Evolutionary conservation across 306 rosid species (phyloP), one percentile per base, ranked within the genome.

Genomic region (Acacia confusa): DNA sequence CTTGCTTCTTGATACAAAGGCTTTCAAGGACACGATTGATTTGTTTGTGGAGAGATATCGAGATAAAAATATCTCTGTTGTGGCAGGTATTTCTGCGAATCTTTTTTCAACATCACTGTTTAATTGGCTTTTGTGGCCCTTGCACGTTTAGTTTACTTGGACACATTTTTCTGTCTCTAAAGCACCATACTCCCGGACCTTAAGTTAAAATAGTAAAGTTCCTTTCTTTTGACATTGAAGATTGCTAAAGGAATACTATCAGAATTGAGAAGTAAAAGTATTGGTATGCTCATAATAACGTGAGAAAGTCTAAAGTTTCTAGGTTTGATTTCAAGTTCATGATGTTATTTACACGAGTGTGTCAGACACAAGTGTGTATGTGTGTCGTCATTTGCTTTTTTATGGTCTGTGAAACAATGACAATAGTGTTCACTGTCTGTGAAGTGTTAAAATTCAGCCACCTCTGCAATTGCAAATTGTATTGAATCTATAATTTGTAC

Each of bases 1-100:
- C 34, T 85, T 96, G 89, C 98, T 96, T 79, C 91, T 96, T 70
- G 98, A 96, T 84, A 84, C 88, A 1, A 88, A 85, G 90, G 99
- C 99, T 78, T 96, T 96, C 83, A 93, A 80, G 71, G 99, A 96
- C 71, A 89, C 99, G 16, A 91, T 96, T 79, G 99, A 93, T 80
- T 80, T 96, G 92, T 92, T 96, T 76, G 98, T 93, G 70, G 98
- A 96, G 91, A 91, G 99, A 85, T 96, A 96, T 89, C 87, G 83
- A 40, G 99, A 87, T 85, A 86, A 91, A 77, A 81, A 86, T 24
- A 89, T 96, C 76, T 87, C 98, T 75, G 98, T 96, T 28, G 99
- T 96, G 4, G 99, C 97, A 86, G 99, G 99, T 96, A 89, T 50
- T 78, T 52, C 75, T 55, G 38, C 66, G 32, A 27, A 22, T 70